Base-by-base conservation (phyloP, 257 asterid species). In the Verbena officinalis region DNA sequence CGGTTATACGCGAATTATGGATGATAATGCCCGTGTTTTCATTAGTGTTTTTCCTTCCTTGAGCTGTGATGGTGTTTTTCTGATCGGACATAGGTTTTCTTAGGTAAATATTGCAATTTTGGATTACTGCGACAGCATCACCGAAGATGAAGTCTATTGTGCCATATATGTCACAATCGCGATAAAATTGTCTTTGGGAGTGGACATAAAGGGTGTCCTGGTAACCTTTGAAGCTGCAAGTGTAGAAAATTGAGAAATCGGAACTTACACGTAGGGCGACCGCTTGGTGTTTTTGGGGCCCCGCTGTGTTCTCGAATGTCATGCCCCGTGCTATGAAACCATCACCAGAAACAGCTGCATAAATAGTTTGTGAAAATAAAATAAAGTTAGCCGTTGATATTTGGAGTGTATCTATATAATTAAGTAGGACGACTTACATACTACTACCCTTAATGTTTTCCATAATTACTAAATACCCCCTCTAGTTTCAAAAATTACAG, bases 281-380 rank as follows among this genome's bases (percentile, higher is more conserved):
- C 2, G 84, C 87, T 43, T 82, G 87, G 56, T 76, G 81, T 20
- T 76, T 74, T 2, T 76, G 62, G 14, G 79, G 81, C 30, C 87
- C 87, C 4, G 84, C 87, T 4, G 87, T 78, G 71, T 82, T 82
- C 24, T 76, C 78, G 68, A 82, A 82, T 20, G 84, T 76, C 51
- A 82, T 79, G 33, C 64, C 80, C 11, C 70, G 67, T 2, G 87
- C 83, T 9, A 78, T 69, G 61, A 82, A 82, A 4, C 81, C 75
- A 34, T 62, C 53, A 3, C 87, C 84, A 4, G 68, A 21, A 31
- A 73, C 75, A 39, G 77, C 87, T 81, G n/a, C n/a, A n/a, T n/a
- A n/a, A n/a, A 76, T 3, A 46, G 1, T 5, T 20, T 7, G 9
- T 4, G 23, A 34, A 43, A 21, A 42, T 23, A 21, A 55, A 19